Evolutionary conservation across 1,139 yeast species (phyloP).

Genomic region (Candida sp.): DNA sequence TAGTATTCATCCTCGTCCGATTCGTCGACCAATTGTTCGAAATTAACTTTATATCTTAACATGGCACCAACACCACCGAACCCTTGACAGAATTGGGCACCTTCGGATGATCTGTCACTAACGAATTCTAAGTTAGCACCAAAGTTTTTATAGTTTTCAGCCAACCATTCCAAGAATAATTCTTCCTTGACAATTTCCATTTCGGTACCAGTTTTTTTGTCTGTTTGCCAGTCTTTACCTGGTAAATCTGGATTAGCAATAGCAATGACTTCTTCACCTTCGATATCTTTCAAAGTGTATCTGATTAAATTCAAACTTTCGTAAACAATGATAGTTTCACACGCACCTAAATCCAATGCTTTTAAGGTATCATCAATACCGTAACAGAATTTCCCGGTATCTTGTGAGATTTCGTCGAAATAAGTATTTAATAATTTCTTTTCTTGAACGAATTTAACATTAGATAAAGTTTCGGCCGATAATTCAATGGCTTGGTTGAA

Average conservation of each 20-base stretch:
- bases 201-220: slow-evolving; percentile 84
- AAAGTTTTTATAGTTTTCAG: slow-evolving; percentile 88
- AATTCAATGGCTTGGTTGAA: slow-evolving; percentile 98
- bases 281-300: slow-evolving; percentile 80
- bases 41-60: slow-evolving; percentile 93
- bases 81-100: slow-evolving; percentile 97
- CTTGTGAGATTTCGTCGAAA: slow-evolving; percentile 97
- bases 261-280: slow-evolving; percentile 73
- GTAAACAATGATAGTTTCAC: slow-evolving; percentile 87
- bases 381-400: slow-evolving; percentile 94
- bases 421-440: slow-evolving; percentile 89
- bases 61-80: slow-evolving; percentile 99
- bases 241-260: slow-evolving; percentile 70
- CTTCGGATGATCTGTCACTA: slow-evolving; percentile 95
- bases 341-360: slow-evolving; percentile 94
- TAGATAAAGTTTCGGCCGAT: slow-evolving; percentile 93
- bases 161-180: slow-evolving; percentile 92
- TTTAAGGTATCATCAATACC: slow-evolving; percentile 96
- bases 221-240: slow-evolving; percentile 74
- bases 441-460: slow-evolving; percentile 96
- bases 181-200: slow-evolving; percentile 84
- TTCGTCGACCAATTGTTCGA: slow-evolving; percentile 90
- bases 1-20: slow-evolving; percentile 84
- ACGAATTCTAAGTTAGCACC: slow-evolving; percentile 97
- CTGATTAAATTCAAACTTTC: slow-evolving; percentile 87